A percentile compares a stretch with the other conserved stretches of the same genome.
phyloP scores from a whole-genome alignment of 2,329 filamentous ascomycete species.

The Magnaporthiopsis incrustans region DNA sequence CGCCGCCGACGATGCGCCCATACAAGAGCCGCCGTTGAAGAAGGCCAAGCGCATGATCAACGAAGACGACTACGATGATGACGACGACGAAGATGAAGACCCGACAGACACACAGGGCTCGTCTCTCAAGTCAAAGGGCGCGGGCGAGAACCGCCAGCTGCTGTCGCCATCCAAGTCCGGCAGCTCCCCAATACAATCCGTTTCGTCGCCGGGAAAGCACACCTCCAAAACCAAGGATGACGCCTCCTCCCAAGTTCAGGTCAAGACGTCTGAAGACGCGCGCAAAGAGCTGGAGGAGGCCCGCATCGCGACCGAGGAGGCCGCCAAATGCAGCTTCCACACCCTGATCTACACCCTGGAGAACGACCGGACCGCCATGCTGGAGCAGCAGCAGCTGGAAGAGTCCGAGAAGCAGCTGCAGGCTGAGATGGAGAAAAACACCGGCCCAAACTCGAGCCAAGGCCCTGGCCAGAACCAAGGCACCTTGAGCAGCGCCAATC shows the following conservation, averaged over 20 bases:
- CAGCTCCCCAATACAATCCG: slow-evolving; percentile 56
- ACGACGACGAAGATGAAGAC: slow-evolving; percentile 64
- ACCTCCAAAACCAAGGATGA: slow-evolving; percentile 44
- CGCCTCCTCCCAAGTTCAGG: slow-evolving; percentile 40
- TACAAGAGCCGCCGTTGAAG: slow-evolving; percentile 59
- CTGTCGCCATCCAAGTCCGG: slow-evolving; percentile 64
- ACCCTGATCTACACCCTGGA: slow-evolving; percentile 93
- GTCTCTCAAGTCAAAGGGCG: slow-evolving; percentile 42
- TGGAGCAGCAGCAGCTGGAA: slow-evolving; percentile 94
- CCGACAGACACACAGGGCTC: slow-evolving; percentile 36
- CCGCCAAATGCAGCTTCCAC: slow-evolving; percentile 83
- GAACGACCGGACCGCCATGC: slow-evolving; percentile 90
- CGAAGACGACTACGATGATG: slow-evolving; percentile 80
- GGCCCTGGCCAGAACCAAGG: slow-evolving; percentile 63
- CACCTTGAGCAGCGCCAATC: slow-evolving; percentile 84
- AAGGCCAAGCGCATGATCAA: slow-evolving; percentile 71
- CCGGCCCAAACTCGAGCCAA: slow-evolving; percentile 38
- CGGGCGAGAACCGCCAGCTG: slow-evolving; percentile 46
- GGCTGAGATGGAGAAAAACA: slow-evolving; percentile 77
- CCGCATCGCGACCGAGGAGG: slow-evolving; percentile 82
- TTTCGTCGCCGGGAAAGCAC: slow-evolving; percentile 52
- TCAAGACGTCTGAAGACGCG: slow-evolving; percentile 75
- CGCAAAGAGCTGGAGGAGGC: slow-evolving; percentile 90
- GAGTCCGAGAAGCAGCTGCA: slow-evolving; percentile 95
- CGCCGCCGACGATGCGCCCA: slow-evolving; percentile 50